phyloP scores from a whole-genome alignment of 768 basidiomycete species.

The Suillus plorans region DNA sequence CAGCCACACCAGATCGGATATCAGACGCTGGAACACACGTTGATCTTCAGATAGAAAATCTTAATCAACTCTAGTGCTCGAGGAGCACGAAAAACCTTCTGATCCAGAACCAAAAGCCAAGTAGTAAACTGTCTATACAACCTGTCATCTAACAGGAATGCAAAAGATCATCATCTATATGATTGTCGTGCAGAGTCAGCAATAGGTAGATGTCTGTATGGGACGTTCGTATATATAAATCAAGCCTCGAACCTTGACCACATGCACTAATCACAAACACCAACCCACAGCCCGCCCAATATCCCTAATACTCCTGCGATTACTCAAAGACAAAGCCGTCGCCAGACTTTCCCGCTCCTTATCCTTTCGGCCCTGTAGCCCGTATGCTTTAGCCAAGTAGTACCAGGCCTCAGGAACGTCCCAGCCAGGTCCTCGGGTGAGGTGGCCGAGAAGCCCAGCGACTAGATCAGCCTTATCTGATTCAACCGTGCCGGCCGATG shows the following conservation, averaged over 20 bases:
- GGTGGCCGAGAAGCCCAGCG: slow-evolving; percentile 72
- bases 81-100: neutral
- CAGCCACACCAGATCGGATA: neutral
- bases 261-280: slow-evolving; percentile 46
- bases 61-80: neutral
- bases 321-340: slow-evolving; percentile 64
- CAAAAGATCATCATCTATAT: neutral
- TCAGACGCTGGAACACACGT: neutral
- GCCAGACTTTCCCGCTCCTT: slow-evolving; percentile 73
- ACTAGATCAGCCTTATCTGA: slow-evolving; percentile 72
- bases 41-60: no score
- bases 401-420: slow-evolving; percentile 96
- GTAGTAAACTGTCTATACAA: neutral
- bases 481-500: slow-evolving; percentile 17
- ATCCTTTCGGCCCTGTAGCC: slow-evolving; percentile 68
- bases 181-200: neutral
- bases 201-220: neutral
- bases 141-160: neutral
- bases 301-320: slow-evolving; percentile 64
- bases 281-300: slow-evolving; percentile 63
- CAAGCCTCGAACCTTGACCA: neutral
- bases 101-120: neutral
- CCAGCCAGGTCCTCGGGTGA: slow-evolving; percentile 84
- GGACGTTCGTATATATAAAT: neutral
- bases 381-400: slow-evolving; percentile 80